Evolutionary conservation across 2,329 filamentous ascomycete genomes (phyloP), one percentile per base, ranked within the genome.

Genomic region (Paecilomyces dactylethromorphus): DNA sequence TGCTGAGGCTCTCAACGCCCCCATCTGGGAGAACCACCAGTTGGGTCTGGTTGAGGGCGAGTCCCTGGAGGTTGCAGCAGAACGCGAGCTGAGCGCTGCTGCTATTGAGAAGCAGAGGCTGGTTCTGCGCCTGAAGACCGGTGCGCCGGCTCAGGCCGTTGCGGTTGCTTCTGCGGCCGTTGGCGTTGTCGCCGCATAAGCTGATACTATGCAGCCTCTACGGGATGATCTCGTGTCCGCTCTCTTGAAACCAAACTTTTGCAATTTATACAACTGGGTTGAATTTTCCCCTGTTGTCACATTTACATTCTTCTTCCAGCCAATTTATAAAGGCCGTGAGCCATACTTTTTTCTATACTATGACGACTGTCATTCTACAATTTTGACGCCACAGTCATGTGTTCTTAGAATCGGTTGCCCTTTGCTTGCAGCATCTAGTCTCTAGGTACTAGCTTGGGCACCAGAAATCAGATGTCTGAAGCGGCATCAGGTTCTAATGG

Each of bases 21-120:
- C 92, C n/a, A 87, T 99, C 49, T 99, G 94, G 94, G 94, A 90
- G 1, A 87, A 97, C 68, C 81, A 84, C 68, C 94, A 99, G 81
- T 85, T 99, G 58, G 90, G 88, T 49, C 82, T 96, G 54, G 57
- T 58, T 32, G 59, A 66, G 54, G 83, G 86, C 60, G 81, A 90
- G 68, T 79, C 84, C 13, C 79, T 85, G 55, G 79, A 83, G 70
- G 84, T 88, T 71, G 76, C 82, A 13, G 73, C 85, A 24, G 78
- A 81, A 68, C 70, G 74, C 31, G 74, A 76, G 59, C 67, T 76
- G 53, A 60, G 62, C 31, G 64, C 63, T 12, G 61, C 59, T 21
- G 58, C 64, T 15, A 26, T 53, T 3, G 62, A 63, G 32, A 56
- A 63, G 55, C 29, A 60, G 53, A 56, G 58, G 59, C 29, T 26